Conservation (phyloP, 2,329 filamentous ascomycete species). For the Eutypella sp. region DNA sequence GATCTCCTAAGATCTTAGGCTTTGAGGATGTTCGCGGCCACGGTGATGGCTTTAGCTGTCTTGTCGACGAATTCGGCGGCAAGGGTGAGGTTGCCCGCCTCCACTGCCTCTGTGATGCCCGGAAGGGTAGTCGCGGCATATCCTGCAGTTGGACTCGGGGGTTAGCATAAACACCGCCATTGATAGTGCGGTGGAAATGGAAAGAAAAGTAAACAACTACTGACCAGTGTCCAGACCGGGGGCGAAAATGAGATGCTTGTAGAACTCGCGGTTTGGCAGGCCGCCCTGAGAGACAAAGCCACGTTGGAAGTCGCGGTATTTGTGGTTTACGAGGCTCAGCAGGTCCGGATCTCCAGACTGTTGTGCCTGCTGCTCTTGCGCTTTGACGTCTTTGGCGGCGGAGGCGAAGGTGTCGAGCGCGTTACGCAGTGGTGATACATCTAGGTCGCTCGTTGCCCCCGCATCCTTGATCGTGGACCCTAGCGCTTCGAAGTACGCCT, state of each 20-base stretch:
- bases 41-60: conserved; percentile 22
- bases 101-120: conserved; percentile 24
- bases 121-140: conserved; percentile 28
- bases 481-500: conserved; percentile 34
- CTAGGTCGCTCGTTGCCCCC: conserved; percentile 28
- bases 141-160: conserved; percentile 13
- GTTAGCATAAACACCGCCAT: conserved; percentile 4
- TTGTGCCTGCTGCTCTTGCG: conserved; percentile 26
- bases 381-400: conserved; percentile 27
- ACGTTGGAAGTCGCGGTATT: conserved; percentile 43
- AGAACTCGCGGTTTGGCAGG: conserved; percentile 40
- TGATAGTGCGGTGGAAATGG: too few species aligned
- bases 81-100: conserved; percentile 19
- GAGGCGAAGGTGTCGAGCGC: conserved; percentile 34
- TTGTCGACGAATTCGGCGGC: conserved; percentile 22
- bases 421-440: conserved; percentile 31
- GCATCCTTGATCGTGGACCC: conserved; percentile 26
- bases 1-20: conserved; percentile 11
- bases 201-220: conserved; percentile 2
- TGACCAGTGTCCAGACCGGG: conserved; percentile 44
- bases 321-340: conserved; percentile 37
- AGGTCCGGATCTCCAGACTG: conserved; percentile 23
- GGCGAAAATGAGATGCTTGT: conserved; percentile 41
- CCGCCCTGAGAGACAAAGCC: conserved; percentile 45
- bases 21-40: conserved; percentile 22